Conservation (phyloP, 2,329 filamentous ascomycete genomes). For the Trichophyton benhamiae region DNA sequence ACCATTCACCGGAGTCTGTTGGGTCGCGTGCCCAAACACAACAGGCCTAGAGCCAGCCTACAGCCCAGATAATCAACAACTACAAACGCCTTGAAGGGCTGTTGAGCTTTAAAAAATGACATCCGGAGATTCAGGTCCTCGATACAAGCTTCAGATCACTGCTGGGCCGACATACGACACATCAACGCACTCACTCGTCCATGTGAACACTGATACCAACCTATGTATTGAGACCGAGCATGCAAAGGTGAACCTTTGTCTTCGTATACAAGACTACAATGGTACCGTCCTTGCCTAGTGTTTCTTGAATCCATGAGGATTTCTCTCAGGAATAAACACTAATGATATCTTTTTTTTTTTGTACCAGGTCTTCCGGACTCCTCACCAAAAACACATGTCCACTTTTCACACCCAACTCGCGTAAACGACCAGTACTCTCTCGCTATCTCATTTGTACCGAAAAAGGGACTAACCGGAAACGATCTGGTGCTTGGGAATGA, state of each 20-base stretch:
- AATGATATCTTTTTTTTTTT: background rate
- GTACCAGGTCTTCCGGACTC: slow-evolving; percentile 36
- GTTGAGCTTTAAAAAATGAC: slow-evolving; percentile 6
- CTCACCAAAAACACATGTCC: slow-evolving; percentile 58
- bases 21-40: too few relatives aligned
- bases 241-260: slow-evolving; percentile 55
- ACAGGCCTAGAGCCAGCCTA: too few relatives aligned
- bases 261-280: slow-evolving; percentile 57
- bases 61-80: too few relatives aligned
- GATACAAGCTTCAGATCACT: slow-evolving; percentile 67
- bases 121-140: slow-evolving; percentile 3
- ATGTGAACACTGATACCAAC: slow-evolving; percentile 58
- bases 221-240: slow-evolving; percentile 51
- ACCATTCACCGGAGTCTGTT: too few relatives aligned
- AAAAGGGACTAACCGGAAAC: slow-evolving; percentile 49
- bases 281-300: slow-evolving; percentile 16
- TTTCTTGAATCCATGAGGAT: background rate
- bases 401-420: slow-evolving; percentile 63
- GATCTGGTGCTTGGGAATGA: slow-evolving; percentile 90
- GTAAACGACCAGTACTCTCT: slow-evolving; percentile 73
- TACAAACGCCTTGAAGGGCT: too few relatives aligned
- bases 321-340: background rate
- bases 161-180: slow-evolving; percentile 66
- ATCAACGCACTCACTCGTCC: slow-evolving; percentile 57
- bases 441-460: slow-evolving; percentile 64